These are phyloP conservation scores for Hevea brasiliensis DNA, from an alignment of 345 rosid genomes.

Conservation along the genomic window DNA sequence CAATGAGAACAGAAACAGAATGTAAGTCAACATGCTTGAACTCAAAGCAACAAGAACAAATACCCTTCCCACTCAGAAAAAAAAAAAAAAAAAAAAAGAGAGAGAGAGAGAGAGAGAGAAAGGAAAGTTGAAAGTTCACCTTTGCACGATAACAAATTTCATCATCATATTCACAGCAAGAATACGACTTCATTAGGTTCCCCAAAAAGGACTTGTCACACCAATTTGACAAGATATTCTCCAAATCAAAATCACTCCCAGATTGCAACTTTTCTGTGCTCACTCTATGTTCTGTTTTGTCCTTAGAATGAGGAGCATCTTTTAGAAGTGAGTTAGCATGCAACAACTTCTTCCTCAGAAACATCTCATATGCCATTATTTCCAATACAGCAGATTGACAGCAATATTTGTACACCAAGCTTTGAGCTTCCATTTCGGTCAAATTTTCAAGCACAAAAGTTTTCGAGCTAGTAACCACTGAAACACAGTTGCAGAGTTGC, in stretches of 20 bases:
- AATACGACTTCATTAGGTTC: constrained; percentile 52
- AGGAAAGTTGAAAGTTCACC: constrained; percentile 28
- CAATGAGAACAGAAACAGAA: constrained; percentile 4
- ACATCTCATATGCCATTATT: constrained; percentile 73
- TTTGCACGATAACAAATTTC: constrained; percentile 51
- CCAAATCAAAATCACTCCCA: constrained; percentile 41
- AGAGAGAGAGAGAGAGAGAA: background rate
- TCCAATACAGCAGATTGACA: constrained; percentile 76
- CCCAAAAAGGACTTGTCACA: constrained; percentile 53
- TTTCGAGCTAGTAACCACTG: constrained; percentile 39
- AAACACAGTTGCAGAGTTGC: constrained; percentile 47
- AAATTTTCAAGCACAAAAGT: constrained; percentile 37
- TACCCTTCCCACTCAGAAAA: background rate
- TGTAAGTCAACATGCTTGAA: background rate
- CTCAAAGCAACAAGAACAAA: background rate
- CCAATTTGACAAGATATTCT: constrained; percentile 58
- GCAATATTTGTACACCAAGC: constrained; percentile 48
- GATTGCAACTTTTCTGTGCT: constrained; percentile 31
- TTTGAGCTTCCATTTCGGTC: constrained; percentile 44
- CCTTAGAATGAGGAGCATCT: constrained; percentile 35
- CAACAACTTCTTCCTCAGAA: constrained; percentile 67
- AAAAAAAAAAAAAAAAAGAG: background rate
- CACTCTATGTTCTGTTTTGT: constrained; percentile 29
- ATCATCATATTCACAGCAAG: constrained; percentile 53
- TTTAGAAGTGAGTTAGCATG: constrained; percentile 53